Percentiles rank a stretch among this genome's conserved stretches.
Evolutionary conservation across 164 flowering plant genomes (phyloP).

Genomic region (Buxus sempervirens): DNA sequence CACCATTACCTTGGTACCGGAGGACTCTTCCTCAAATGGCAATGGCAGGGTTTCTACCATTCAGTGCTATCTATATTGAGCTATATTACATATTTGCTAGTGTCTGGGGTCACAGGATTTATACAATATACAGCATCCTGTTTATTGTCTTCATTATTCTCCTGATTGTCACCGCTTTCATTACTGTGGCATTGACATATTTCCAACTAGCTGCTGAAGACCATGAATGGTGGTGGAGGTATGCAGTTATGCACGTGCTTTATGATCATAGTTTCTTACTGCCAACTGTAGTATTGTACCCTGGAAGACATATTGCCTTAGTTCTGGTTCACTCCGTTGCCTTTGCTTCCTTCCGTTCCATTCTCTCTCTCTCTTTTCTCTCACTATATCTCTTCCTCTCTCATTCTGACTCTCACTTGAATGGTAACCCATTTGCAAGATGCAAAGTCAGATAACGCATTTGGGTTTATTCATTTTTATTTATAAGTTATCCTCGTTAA

Average conservation of each 20-base stretch:
- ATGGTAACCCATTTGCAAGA: too few relatives aligned
- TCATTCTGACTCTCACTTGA: too few relatives aligned
- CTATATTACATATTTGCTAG: slow-evolving; percentile 45
- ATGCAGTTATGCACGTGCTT: background rate
- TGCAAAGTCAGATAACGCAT: too few relatives aligned
- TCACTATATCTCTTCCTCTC: too few relatives aligned
- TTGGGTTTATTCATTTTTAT: too few relatives aligned
- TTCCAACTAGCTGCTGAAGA: slow-evolving; percentile 49
- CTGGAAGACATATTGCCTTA: too few relatives aligned
- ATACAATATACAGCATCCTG: slow-evolving; percentile 44
- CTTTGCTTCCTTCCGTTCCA: too few relatives aligned
- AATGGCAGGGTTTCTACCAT: slow-evolving; percentile 45
- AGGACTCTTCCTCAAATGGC: slow-evolving; percentile 38
- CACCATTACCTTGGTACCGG: slow-evolving; percentile 40
- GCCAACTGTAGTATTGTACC: too few relatives aligned
- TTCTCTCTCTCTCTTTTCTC: too few relatives aligned
- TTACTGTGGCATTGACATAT: slow-evolving; percentile 41
- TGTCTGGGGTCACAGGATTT: slow-evolving; percentile 42
- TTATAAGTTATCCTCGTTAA: too few relatives aligned
- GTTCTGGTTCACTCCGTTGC: too few relatives aligned
- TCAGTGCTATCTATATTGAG: slow-evolving; percentile 43
- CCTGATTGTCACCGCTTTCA: slow-evolving; percentile 45
- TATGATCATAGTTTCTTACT: background rate
- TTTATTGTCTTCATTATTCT: slow-evolving; percentile 40
- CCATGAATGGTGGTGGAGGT: slow-evolving; percentile 55